These are phyloP conservation scores for Helichrysum umbraculigerum DNA, from an alignment of 129 eudicot species.

Conservation along the genomic window DNA sequence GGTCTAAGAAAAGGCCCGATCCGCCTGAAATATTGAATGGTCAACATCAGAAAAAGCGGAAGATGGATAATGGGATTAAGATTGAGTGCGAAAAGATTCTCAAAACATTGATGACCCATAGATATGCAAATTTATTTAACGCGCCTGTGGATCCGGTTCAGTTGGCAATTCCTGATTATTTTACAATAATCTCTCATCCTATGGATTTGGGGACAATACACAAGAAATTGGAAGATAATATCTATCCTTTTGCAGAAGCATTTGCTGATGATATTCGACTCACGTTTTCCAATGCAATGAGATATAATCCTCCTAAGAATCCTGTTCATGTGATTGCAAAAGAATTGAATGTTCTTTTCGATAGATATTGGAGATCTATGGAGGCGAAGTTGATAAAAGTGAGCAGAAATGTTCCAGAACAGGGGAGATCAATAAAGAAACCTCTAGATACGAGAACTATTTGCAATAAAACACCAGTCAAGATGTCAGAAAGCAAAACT, in stretches of 20 bases:
- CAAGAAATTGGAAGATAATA: constrained; percentile 43
- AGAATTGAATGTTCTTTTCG: constrained; percentile 43
- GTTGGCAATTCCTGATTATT: constrained; percentile 65
- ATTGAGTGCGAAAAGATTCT: constrained; percentile 50
- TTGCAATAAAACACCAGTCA: constrained; percentile 5
- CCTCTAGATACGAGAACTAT: constrained; percentile 10
- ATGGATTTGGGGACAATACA: constrained; percentile 80
- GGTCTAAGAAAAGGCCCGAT: constrained; percentile 51
- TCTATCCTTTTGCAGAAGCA: constrained; percentile 48
- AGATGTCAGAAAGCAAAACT: constrained; percentile 18
- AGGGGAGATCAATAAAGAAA: background rate
- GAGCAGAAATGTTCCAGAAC: constrained; percentile 14
- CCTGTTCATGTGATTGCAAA: constrained; percentile 47
- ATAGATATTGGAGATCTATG: constrained; percentile 42
- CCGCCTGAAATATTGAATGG: constrained; percentile 29
- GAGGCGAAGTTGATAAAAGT: constrained; percentile 35
- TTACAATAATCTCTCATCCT: constrained; percentile 49
- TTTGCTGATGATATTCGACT: constrained; percentile 66
- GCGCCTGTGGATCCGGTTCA: constrained; percentile 69
- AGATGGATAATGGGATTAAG: constrained; percentile 48
- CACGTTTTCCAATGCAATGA: constrained; percentile 80
- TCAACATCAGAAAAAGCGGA: constrained; percentile 49
- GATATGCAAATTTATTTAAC: constrained; percentile 32
- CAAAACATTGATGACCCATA: constrained; percentile 48
- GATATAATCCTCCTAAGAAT: constrained; percentile 56